These are phyloP conservation scores for Adansonia madagascariensis DNA, from an alignment of 441 rosid species.

Conservation along the genomic window DNA sequence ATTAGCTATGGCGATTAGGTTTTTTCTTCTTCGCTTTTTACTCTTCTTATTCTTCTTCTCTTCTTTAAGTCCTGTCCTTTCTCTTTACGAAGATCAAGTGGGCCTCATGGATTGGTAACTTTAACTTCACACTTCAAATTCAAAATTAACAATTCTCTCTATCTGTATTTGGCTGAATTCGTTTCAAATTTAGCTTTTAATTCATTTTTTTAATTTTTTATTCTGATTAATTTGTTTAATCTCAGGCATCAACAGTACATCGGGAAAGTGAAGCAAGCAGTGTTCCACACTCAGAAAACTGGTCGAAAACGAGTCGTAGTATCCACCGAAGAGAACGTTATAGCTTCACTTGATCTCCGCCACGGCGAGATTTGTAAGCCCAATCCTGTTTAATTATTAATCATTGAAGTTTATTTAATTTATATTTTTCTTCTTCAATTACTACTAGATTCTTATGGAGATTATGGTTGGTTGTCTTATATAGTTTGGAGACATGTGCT, in stretches of 20 bases:
- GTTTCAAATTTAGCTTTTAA: not conserved
- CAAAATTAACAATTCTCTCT: not conserved
- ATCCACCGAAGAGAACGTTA: constrained; percentile 90
- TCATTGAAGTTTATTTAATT: not conserved
- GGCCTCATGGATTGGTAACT: constrained; percentile 95
- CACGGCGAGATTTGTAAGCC: constrained; percentile 88
- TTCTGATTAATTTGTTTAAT: constrained; percentile 6
- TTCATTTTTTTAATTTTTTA: not conserved
- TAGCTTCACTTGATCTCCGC: constrained; percentile 96
- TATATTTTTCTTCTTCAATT: not conserved
- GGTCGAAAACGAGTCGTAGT: constrained; percentile 95
- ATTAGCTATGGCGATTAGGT: constrained; percentile 72
- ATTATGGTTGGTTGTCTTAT: constrained; percentile 32
- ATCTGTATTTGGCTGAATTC: not conserved
- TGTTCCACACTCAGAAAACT: constrained; percentile 96
- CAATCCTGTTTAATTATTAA: not conserved
- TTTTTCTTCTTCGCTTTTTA: constrained; percentile 37
- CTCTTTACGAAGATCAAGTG: constrained; percentile 96
- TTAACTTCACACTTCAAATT: not conserved
- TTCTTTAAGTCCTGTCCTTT: constrained; percentile 41
- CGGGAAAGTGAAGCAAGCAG: constrained; percentile 95
- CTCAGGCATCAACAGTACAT: constrained; percentile 86
- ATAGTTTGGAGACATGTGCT: constrained; percentile 98
- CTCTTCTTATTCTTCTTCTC: constrained; percentile 44
- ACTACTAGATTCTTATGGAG: not conserved